Base-by-base conservation (phyloP, 2,329 filamentous ascomycete genomes). In the Coniella lustricola region DNA sequence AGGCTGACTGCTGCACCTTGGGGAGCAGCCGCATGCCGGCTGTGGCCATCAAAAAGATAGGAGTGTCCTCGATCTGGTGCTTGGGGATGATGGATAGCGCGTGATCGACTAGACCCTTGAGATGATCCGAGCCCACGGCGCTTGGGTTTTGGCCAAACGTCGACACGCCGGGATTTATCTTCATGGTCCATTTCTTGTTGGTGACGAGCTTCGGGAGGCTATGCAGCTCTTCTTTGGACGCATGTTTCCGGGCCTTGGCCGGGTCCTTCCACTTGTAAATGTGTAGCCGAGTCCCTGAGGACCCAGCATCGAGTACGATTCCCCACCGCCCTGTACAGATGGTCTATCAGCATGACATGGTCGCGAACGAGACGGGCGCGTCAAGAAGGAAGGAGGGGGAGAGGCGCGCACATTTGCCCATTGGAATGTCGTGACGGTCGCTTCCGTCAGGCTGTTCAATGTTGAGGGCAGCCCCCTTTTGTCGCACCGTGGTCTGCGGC, bases 241-340 rank as follows among this genome's bases (percentile, higher is more conserved):
- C 83, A 48, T 82, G 70, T 53, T 81, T 74, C 59, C 80, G 72
- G 55, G 86, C 84, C 57, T 76, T 76, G 34, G 79, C 73, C 55
- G 83, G 82, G 62, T 94, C 85, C 61, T 90, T 80, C 93, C 93
- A 98, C 67, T 84, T 81, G 70, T 98, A 98, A 50, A 98, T 81
- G 67, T 98, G 89, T 55, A 95, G 77, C 64, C 93, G 86, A 60
- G 91, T 97, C 64, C 93, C 91, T 67, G 93, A 97, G 67, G 93
- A 97, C 59, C 93, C 93, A 65, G 93, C 93, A 77, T 98, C 93
- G 62, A 98, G 80, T 64, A 98, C 90, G 60, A 97, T 87, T 64
- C 90, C 93, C 76, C 94, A 96, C 71, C 80, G 77, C 62, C 75
- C 77, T 81, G 44, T 16, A 41, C 37, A 25, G 38, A 44, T 42